Evolutionary conservation across 176 grass and related monocot genomes (phyloP).

Genomic region (Hsuehochloa calcarea): DNA sequence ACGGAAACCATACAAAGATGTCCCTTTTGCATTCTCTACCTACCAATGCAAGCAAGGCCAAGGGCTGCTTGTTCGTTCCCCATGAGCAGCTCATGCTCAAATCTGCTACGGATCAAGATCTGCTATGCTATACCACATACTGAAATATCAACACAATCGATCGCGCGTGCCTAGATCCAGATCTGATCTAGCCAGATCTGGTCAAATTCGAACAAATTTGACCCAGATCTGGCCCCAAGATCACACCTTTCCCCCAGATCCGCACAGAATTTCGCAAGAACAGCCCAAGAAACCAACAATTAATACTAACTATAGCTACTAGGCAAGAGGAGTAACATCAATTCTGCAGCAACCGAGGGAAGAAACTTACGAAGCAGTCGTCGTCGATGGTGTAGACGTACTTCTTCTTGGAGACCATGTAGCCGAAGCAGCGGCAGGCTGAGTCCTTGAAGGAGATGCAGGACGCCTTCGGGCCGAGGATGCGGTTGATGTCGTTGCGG

Average conservation of each 20-base stretch:
- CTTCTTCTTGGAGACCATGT: constrained; percentile 97
- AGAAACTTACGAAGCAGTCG: constrained; percentile 72
- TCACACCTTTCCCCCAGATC: constrained; percentile 1
- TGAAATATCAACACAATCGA: background rate
- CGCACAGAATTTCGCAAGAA: background rate
- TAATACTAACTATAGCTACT: background rate
- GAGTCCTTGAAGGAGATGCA: constrained; percentile 99
- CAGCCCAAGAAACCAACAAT: background rate
- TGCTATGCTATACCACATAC: background rate
- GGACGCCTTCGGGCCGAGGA: constrained; percentile 84
- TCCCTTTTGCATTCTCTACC: background rate
- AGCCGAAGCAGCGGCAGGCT: constrained; percentile 89
- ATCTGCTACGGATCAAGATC: constrained; percentile 18
- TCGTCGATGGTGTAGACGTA: constrained; percentile 95
- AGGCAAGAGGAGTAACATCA: background rate
- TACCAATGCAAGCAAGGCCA: background rate
- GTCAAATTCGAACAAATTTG: constrained; percentile 3
- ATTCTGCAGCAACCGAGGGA: background rate
- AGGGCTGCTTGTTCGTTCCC: background rate
- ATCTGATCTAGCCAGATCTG: constrained; percentile 47
- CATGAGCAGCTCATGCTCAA: background rate
- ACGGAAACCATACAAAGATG: background rate
- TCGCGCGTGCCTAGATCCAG: constrained; percentile 40
- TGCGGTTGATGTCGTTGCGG: constrained; percentile 98
- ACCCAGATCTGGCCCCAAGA: constrained; percentile 23